These are phyloP conservation scores for Lanmaoa pseudosensibilis DNA, from an alignment of 768 basidiomycete species.

Conservation along the genomic window DNA sequence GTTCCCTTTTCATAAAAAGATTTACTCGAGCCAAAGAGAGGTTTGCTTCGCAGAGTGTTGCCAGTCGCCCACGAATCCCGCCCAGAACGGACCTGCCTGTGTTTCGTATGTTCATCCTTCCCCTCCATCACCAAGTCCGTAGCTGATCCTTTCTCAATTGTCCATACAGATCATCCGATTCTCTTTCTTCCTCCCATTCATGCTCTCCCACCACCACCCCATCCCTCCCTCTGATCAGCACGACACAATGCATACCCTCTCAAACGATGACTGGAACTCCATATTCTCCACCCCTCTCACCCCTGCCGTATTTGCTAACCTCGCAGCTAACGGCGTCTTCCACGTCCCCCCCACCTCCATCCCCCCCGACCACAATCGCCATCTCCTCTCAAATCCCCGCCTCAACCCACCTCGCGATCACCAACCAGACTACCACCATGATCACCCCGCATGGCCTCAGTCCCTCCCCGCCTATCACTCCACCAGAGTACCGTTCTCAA, in stretches of 20 bases:
- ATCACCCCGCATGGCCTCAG: constrained; percentile 30
- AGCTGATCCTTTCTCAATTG: neutral
- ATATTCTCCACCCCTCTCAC: constrained; percentile 64
- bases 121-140: neutral
- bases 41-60: neutral
- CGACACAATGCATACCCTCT: constrained; percentile 24
- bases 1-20: constrained; percentile 12
- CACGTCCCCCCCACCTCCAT: constrained; percentile 24
- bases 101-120: neutral
- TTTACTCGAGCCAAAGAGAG: constrained; percentile 17
- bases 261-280: constrained; percentile 50
- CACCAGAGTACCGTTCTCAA: constrained; percentile 31
- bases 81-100: neutral
- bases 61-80: neutral
- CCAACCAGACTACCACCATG: constrained; percentile 15
- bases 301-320: constrained; percentile 57
- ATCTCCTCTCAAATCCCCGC: constrained; percentile 17
- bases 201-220: constrained; percentile 16
- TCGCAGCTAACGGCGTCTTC: constrained; percentile 62
- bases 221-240: constrained; percentile 19
- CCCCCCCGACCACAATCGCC: constrained; percentile 35
- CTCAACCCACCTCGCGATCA: constrained; percentile 20
- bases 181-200: constrained; percentile 23
- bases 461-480: constrained; percentile 20
- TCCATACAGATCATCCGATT: neutral